Base-by-base conservation (phyloP, 2,329 filamentous ascomycete species). In the Epichloe aotearoae region DNA sequence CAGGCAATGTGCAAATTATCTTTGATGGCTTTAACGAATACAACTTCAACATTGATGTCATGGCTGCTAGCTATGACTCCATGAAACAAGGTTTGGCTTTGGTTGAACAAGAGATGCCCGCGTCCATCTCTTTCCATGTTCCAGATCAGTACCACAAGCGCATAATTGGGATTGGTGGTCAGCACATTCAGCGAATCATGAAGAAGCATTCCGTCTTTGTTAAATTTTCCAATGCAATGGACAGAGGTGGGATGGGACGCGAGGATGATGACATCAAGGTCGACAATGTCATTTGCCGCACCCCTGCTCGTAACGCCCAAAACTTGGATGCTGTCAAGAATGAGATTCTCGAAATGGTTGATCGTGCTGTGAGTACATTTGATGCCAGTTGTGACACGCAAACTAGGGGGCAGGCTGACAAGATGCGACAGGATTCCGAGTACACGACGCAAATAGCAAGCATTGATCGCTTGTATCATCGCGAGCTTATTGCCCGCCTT, bases 191-290 rank as follows among this genome's bases (percentile, higher is more conserved):
- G 68, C 88, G 91, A 50, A 97, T 98, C 72, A 98, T 98, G 93
- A 97, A 98, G 75, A 97, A 97, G 71, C 95, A 98, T 69, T 97
- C 93, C 0, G 93, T 98, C 58, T 98, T 98, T 61, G 93, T 98
- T 72, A 98, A 98, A 66, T 98, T 98, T 63, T 95, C 89, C 57
- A 98, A 98, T 61, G 93, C 93, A 15, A 97, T 97, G 90, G 93
- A 98, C 64, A 84, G 93, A 63, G 93, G 65, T 38, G 70, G 90
- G 37, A 85, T 94, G 67, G 88, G 89, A 57, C 90, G 94, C 58
- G 90, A 97, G 64, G 93, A 98, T 62, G 93, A 98, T 63, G 93
- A 98, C 64, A 88, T 95, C 70, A 95, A 96, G 68, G 89, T 97
- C 44, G 93, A 98, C 72, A 97, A 98, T 64, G 93, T 98, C 59